Evolutionary conservation across 1,284 basidiomycete genomes (phyloP).

Genomic region (Phylloporus sp.): DNA sequence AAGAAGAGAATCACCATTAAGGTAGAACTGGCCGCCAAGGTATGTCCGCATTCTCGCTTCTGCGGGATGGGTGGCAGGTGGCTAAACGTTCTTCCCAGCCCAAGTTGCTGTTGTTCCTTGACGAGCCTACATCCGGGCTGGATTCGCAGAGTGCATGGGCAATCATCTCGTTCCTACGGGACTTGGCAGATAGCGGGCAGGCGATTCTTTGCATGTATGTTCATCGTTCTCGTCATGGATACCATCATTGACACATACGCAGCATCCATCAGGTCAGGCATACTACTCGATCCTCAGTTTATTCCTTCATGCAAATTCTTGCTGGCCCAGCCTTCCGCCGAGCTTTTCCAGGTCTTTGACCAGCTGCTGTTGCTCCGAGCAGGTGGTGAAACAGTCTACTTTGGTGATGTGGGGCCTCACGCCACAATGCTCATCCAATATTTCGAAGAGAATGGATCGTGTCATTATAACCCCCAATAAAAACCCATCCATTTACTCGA

Average conservation of each 20-base stretch:
- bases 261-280: conserved; percentile 32
- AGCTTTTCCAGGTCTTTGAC: conserved; percentile 74
- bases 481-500: conserved; percentile 41
- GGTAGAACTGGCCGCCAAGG: conserved; percentile 80
- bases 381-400: conserved; percentile 80
- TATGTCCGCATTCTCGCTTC: conserved; percentile 22
- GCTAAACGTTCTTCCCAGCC: conserved; percentile 48
- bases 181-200: conserved; percentile 80
- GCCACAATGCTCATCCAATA: conserved; percentile 64
- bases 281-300: not conserved
- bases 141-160: conserved; percentile 92
- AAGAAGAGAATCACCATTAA: conserved; percentile 83
- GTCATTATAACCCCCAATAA: conserved; percentile 45
- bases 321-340: conserved; percentile 65
- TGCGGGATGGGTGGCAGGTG: not conserved
- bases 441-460: conserved; percentile 67
- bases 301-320: conserved; percentile 20
- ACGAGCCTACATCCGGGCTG: conserved; percentile 84
- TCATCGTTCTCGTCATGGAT: conserved; percentile 29
- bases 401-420: conserved; percentile 72
- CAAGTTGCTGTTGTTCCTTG: conserved; percentile 78
- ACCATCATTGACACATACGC: not conserved
- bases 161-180: conserved; percentile 78
- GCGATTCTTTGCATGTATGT: conserved; percentile 77
- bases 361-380: conserved; percentile 59